Evolutionary conservation across 768 basidiomycete genomes (phyloP), one percentile per base, ranked within the genome.

Genomic region (Boletus reticuloceps): DNA sequence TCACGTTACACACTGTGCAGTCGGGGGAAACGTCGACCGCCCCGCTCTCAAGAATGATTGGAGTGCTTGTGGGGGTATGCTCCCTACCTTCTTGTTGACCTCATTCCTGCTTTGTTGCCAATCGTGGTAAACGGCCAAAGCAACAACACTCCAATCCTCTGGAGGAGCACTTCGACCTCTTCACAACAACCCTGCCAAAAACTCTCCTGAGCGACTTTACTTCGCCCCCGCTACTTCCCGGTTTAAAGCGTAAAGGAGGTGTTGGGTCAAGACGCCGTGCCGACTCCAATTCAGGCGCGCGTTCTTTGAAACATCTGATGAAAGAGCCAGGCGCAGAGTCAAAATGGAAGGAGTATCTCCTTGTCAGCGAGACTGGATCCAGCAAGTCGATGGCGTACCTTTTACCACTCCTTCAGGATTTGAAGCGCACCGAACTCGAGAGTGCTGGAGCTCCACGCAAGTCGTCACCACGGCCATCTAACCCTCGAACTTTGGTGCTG

Each of bases 331-430:
- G 56, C 34, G 31, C 42, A 16, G 62, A 49, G 36, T 37, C 58
- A 14, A 62, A 50, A 27, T 59, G 55, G 62, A 70, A 55, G 44
- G 75, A 83, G 46, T 86, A 79, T 59, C 79, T 96, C 7, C 78
- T 96, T 1, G 94, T 91, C 0, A 86, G 89, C 0, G 93, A 95
- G 70, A 96, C 92, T 0, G 94, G 94, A 16, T 93, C 91, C 0
- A 93, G 93, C 1, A 96, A 96, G 73, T 93, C 89, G 3, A 81
- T 95, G 31, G 94, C 94, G 1, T 96, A 94, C 69, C 80, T 95
- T 41, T 79, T 95, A 6, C 94, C 94, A 1, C 70, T 95, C 51
- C 77, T 96, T 3, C 89, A 95, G 59, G 74, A 80, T 58, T 75
- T 95, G 66, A 96, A 96, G 69, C 66, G 73, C 46, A 75, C 80